A percentile compares a stretch with the other conserved stretches of the same genome.
phyloP scores from a whole-genome alignment of 768 basidiomycete species.

The Leccinellum albellum region DNA sequence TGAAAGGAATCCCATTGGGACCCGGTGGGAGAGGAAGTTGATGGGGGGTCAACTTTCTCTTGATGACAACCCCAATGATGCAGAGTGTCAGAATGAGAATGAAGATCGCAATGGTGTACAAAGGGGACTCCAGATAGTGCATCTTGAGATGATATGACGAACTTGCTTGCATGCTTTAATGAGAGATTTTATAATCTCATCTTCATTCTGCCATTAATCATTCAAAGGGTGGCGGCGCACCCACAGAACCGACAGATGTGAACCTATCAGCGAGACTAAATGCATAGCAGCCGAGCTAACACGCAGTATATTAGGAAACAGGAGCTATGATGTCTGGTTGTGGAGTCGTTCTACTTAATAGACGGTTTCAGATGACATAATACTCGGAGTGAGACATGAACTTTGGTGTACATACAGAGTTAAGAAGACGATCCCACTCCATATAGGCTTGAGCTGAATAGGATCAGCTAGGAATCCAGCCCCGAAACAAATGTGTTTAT shows the following conservation, averaged over 20 bases:
- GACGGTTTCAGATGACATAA: constrained; percentile 2
- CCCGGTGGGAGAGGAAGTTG: constrained; percentile 27
- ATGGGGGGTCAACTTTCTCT: constrained; percentile 11
- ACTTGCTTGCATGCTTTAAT: background rate
- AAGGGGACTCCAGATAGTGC: background rate
- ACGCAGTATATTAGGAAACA: background rate
- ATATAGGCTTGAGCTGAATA: background rate
- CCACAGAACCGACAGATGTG: background rate
- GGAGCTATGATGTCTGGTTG: background rate
- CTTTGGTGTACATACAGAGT: background rate
- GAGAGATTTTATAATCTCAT: constrained; percentile 6
- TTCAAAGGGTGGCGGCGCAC: background rate
- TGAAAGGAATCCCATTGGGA: constrained; percentile 25
- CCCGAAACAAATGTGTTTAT: too few species aligned
- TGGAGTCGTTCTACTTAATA: background rate
- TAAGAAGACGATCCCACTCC: background rate
- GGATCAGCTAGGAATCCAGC: background rate
- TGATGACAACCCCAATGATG: background rate
- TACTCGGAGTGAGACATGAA: constrained; percentile 2
- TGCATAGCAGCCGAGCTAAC: background rate
- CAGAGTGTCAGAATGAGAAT: constrained; percentile 1
- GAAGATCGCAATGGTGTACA: background rate
- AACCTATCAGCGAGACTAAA: background rate
- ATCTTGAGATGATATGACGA: constrained; percentile 1
- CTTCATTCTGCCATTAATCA: background rate